Base-by-base conservation (phyloP, 768 basidiomycete species). In the Kwoniella shandongensis region DNA sequence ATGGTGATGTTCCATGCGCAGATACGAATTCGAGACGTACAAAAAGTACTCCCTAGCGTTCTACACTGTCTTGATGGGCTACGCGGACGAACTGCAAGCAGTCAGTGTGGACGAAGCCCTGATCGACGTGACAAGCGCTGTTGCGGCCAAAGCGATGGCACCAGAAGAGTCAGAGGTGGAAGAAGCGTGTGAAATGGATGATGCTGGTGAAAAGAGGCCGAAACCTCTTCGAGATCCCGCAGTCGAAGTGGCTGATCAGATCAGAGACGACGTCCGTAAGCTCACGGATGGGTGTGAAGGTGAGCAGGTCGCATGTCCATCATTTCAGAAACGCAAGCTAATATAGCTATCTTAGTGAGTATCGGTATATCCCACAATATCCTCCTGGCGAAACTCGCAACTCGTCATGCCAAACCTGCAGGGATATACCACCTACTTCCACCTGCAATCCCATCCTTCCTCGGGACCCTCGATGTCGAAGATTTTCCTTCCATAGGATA, bases 31-130 rank as follows among this genome's bases (percentile, higher is more conserved):
- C 62, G 88, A 94, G 51, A 92, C 89, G 68, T 94, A 92, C 78
- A 91, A 88, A 70, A 79, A 87, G 52, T 80, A 86, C 51, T 92
- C 94, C 0, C 76, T 92, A 48, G 81, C 86, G 35, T 97, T 98
- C 74, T 98, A 99, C 76, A 91, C 88, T 4, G 88, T 96, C 51
- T 81, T 98, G 29, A 89, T 97, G 85, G 79, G 82, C 0, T 85
- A 88, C 69, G 89, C 91, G 22, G 90, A 96, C 67, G 90, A 92
- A 64, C 80, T 98, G 2, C 87, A 97, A 77, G 92, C 93, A 1
- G 93, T 97, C 15, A 94, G 91, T 1, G 89, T 98, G 4, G 96
- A 99, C 59, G 96, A 99, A 73, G 94, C 91, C 0, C 81, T 97
- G 22, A 85, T 98, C 58, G 93, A 97, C 55, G 89, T 93, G 15